Conservation (phyloP, 1,139 yeast genomes). For the Pichia cactophila region DNA sequence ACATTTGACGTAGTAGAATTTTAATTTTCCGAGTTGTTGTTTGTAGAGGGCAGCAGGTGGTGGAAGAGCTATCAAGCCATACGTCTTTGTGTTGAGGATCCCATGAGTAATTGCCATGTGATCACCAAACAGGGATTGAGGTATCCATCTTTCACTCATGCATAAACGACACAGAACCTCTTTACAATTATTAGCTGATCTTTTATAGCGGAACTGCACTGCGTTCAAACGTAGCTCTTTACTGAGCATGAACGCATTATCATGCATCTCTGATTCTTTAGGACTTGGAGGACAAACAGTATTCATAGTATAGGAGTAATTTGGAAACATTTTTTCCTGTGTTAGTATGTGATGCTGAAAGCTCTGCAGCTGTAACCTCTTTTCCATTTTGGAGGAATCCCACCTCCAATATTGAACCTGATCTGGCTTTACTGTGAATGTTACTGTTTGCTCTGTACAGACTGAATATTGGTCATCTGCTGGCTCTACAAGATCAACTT, state of each 20-base stretch:
- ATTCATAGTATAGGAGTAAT: conserved; percentile 7
- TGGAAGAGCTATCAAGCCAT: conserved; percentile 14
- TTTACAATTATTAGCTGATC: conserved; percentile 1
- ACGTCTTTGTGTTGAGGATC: conserved; percentile 5
- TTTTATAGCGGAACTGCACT: conserved; percentile 9
- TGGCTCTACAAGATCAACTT: neutral
- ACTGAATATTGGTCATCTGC: neutral
- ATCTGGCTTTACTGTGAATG: neutral
- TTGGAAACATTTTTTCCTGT: neutral
- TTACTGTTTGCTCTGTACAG: neutral
- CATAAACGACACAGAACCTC: conserved; percentile 18
- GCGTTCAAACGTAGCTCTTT: conserved; percentile 10
- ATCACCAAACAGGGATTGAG: conserved; percentile 3
- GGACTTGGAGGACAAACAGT: conserved; percentile 17
- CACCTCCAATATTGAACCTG: conserved; percentile 9
- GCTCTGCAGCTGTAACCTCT: conserved; percentile 14
- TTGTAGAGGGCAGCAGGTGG: conserved; percentile 15
- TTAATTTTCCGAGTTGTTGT: conserved; percentile 11
- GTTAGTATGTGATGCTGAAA: conserved; percentile 16
- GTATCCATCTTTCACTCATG: conserved; percentile 17
- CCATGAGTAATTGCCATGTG: conserved; percentile 22
- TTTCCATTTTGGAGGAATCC: neutral
- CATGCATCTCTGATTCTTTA: conserved; percentile 3
- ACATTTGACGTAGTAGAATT: conserved; percentile 18
- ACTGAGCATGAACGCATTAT: conserved; percentile 4